These are phyloP conservation scores for Blumeria hordei DNA, from an alignment of 2,329 filamentous ascomycete genomes.

Conservation along the genomic window DNA sequence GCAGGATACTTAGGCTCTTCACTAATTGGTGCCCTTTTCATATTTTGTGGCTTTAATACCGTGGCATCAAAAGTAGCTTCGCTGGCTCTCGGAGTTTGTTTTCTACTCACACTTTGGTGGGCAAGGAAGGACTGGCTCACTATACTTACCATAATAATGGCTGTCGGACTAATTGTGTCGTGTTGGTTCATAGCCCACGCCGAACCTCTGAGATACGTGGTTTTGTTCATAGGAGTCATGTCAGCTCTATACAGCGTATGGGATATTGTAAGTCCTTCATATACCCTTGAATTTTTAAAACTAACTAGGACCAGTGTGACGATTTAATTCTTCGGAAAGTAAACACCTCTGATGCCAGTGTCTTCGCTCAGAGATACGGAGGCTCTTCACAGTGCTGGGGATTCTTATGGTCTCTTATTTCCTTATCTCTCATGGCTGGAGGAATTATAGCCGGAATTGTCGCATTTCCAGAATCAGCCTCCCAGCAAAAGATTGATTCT, in stretches of 20 bases:
- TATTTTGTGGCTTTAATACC: conserved; percentile 61
- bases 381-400: conserved; percentile 66
- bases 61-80: conserved; percentile 61
- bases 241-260: conserved; percentile 57
- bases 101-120: conserved; percentile 64
- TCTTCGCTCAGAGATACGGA: conserved; percentile 55
- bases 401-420: conserved; percentile 52
- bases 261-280: conserved; percentile 36
- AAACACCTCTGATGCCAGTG: conserved; percentile 54
- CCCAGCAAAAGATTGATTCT: conserved; percentile 43
- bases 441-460: conserved; percentile 57
- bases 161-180: conserved; percentile 44
- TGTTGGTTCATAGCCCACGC: conserved; percentile 66
- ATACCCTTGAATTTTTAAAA: background rate
- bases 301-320: conserved; percentile 29
- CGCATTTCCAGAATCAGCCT: conserved; percentile 47
- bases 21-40: conserved; percentile 52
- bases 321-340: conserved; percentile 61
- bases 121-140: conserved; percentile 57
- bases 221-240: conserved; percentile 68
- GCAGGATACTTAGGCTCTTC: conserved; percentile 59
- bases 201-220: conserved; percentile 47
- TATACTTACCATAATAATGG: conserved; percentile 41
- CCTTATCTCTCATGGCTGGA: conserved; percentile 42
- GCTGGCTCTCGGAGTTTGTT: conserved; percentile 47